Evolutionary conservation across 352 stramenopile species (phyloP).

Genomic region (Phytophthora europaea): DNA sequence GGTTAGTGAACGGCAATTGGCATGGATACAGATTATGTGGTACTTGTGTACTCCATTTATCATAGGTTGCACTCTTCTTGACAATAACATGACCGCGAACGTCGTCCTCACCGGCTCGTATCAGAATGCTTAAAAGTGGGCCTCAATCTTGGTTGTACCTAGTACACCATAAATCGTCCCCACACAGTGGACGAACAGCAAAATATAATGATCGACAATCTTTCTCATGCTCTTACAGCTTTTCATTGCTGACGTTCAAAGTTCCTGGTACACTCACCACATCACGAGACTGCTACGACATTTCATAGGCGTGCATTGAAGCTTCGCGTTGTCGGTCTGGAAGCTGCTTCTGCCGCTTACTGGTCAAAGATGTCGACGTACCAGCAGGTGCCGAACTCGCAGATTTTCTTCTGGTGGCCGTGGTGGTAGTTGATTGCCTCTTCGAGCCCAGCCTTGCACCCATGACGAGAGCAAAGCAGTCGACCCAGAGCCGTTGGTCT

Average conservation of each 20-base stretch:
- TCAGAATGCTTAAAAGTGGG: not conserved
- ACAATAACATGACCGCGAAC: not conserved
- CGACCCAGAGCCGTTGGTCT: constrained; percentile 13
- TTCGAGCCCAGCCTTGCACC: constrained; percentile 8
- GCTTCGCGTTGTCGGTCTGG: not conserved
- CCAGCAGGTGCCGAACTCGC: not conserved
- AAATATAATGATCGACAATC: not conserved
- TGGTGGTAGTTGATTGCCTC: constrained; percentile 8
- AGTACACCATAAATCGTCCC: not conserved
- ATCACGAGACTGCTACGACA: not conserved
- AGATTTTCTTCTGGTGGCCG: constrained; percentile 5
- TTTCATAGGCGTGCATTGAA: not conserved
- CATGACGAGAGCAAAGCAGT: constrained; percentile 1
- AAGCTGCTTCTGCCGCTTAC: not conserved
- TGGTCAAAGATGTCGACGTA: constrained; percentile 1
- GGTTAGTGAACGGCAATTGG: not conserved
- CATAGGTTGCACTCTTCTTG: not conserved
- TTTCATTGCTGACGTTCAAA: not conserved
- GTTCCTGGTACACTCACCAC: not conserved
- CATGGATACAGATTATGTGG: not conserved
- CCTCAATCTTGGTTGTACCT: not conserved
- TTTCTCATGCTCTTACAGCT: not conserved
- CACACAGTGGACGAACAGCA: not conserved
- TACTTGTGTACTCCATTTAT: constrained; percentile 1
- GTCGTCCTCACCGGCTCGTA: not conserved